Percentiles rank a stretch among this genome's conserved stretches.
phyloP scores from a whole-genome alignment of 1,139 yeast genomes.

The Taiozyma sp. region DNA sequence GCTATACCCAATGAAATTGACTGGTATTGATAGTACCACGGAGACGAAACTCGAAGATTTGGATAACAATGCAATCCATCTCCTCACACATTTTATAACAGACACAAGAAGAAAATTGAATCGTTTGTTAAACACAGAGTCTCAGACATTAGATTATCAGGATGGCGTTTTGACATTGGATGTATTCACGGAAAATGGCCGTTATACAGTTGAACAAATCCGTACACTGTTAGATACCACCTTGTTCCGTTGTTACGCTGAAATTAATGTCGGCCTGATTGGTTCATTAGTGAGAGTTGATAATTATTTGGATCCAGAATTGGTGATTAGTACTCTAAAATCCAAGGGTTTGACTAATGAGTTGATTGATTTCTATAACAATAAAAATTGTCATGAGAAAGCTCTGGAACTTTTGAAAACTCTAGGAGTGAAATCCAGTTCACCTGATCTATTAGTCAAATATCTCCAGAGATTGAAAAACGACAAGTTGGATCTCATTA shows the following conservation, averaged over 20 bases:
- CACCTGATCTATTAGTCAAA: slow-evolving; percentile 29
- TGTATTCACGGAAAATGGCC: slow-evolving; percentile 15
- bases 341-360: slow-evolving; percentile 55
- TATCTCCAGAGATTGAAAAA: slow-evolving; percentile 63
- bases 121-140: slow-evolving; percentile 21
- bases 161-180: slow-evolving; percentile 13
- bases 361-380: slow-evolving; percentile 73
- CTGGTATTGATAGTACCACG: slow-evolving; percentile 14
- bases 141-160: slow-evolving; percentile 17
- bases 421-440: slow-evolving; percentile 20
- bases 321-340: slow-evolving; percentile 56
- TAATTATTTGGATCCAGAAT: slow-evolving; percentile 65
- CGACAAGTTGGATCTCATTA: slow-evolving; percentile 47
- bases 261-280: slow-evolving; percentile 64
- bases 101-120: slow-evolving; percentile 45
- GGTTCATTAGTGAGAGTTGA: slow-evolving; percentile 79
- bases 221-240: slow-evolving; percentile 71
- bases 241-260: slow-evolving; percentile 67
- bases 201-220: slow-evolving; percentile 26
- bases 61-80: slow-evolving; percentile 39
- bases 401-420: slow-evolving; percentile 57
- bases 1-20: slow-evolving; percentile 37
- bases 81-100: slow-evolving; percentile 50
- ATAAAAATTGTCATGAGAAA: slow-evolving; percentile 56
- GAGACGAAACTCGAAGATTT: slow-evolving; percentile 25